phyloP scores from a whole-genome alignment of 345 rosid species.

The Trapa bicornis region DNA sequence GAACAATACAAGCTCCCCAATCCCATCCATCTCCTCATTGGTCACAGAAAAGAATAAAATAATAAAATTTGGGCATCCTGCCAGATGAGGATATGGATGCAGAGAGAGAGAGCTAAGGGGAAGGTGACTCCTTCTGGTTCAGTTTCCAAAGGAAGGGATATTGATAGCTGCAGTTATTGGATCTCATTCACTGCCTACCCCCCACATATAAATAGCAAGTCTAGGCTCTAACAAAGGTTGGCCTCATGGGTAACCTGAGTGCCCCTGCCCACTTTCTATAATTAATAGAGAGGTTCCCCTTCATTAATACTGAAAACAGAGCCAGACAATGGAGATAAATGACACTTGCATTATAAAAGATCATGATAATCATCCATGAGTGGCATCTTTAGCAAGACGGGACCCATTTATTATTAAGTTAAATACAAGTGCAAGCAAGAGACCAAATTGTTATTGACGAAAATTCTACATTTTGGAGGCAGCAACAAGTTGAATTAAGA shows the following conservation, averaged over 20 bases:
- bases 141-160: constrained; percentile 2
- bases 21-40: constrained; percentile 1
- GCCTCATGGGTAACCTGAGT: background rate
- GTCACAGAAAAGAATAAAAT: background rate
- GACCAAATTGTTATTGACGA: background rate
- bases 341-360: background rate
- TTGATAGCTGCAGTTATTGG: background rate
- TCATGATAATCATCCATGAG: background rate
- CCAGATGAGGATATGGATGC: background rate
- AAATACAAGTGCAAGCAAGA: background rate
- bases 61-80: background rate
- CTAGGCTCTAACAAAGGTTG: no score
- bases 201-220: background rate
- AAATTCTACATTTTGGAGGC: background rate
- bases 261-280: constrained; percentile 1
- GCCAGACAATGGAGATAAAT: background rate
- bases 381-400: background rate
- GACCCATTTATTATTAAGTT: background rate
- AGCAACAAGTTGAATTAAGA: background rate
- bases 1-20: background rate
- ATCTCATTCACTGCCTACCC: background rate
- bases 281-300: background rate
- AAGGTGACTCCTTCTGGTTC: background rate
- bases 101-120: background rate
- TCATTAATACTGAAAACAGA: background rate